Percentiles rank a stretch among this genome's conserved stretches.
These are phyloP conservation scores for Globisporangium polare DNA, from an alignment of 352 stramenopile species.

Conservation along the genomic window DNA sequence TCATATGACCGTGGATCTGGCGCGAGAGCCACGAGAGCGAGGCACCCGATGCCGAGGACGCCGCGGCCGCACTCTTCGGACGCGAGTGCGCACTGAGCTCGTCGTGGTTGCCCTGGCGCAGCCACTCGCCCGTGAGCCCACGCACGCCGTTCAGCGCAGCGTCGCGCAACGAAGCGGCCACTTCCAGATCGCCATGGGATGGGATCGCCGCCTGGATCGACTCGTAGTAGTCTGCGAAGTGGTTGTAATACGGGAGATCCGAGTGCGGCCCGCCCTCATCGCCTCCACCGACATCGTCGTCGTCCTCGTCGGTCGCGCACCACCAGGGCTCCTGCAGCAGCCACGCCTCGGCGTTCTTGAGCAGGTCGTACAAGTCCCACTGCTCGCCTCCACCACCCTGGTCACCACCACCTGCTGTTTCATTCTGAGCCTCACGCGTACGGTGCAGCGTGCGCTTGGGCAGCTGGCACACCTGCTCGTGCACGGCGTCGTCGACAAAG, in stretches of 20 bases:
- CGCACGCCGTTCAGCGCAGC: conserved; percentile 33
- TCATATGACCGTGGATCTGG: conserved; percentile 51
- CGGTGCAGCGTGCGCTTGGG: conserved; percentile 38
- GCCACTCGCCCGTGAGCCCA: conserved; percentile 47
- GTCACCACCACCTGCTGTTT: not conserved
- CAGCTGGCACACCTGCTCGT: conserved; percentile 35
- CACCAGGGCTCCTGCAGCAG: conserved; percentile 52
- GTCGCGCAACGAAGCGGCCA: conserved; percentile 36
- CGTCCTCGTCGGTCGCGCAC: conserved; percentile 42
- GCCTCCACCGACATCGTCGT: conserved; percentile 27
- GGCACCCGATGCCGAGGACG: conserved; percentile 24
- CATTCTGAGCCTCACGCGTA: conserved; percentile 27
- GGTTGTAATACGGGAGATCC: conserved; percentile 41
- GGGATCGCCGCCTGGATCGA: conserved; percentile 37
- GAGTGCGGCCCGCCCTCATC: conserved; percentile 31
- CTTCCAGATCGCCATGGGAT: conserved; percentile 39
- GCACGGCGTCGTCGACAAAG: conserved; percentile 42
- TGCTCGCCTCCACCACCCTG: conserved; percentile 34
- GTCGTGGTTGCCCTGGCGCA: conserved; percentile 34
- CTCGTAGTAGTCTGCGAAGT: conserved; percentile 47
- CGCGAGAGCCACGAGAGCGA: conserved; percentile 48
- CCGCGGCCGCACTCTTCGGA: conserved; percentile 12
- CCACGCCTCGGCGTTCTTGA: conserved; percentile 57
- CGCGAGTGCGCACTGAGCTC: conserved; percentile 31
- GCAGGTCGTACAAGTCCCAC: conserved; percentile 54